These are phyloP conservation scores for Sarocladiaceae sp. DNA, from an alignment of 2,329 filamentous ascomycete species.

Conservation along the genomic window DNA sequence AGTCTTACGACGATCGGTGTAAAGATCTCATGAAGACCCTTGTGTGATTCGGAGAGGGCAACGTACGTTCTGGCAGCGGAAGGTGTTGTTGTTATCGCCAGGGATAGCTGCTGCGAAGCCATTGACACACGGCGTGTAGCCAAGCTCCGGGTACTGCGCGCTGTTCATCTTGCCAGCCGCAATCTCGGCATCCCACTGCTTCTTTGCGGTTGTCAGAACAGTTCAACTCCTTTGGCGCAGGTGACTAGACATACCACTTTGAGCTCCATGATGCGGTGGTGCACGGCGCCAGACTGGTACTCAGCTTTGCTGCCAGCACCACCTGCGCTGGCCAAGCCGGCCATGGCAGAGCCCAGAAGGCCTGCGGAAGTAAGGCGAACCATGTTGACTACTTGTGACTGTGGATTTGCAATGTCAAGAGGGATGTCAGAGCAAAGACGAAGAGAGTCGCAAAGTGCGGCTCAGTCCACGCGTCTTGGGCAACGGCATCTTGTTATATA, in stretches of 20 bases:
- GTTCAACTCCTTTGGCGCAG: too few species aligned
- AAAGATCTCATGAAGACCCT: too few species aligned
- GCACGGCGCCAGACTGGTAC: conserved; percentile 14
- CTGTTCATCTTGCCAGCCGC: conserved; percentile 28
- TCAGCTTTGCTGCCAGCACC: conserved; percentile 17
- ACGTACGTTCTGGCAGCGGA: conserved; percentile 38
- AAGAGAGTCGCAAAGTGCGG: not conserved
- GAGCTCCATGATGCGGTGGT: conserved; percentile 18
- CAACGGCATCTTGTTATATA: not conserved
- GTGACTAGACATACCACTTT: conserved; percentile 19
- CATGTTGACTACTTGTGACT: conserved; percentile 14
- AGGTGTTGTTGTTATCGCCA: conserved; percentile 41
- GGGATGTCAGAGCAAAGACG: not conserved
- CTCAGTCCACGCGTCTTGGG: too few species aligned
- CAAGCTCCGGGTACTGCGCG: conserved; percentile 28
- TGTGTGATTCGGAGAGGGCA: too few species aligned
- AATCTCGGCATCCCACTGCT: conserved; percentile 26
- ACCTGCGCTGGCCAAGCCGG: conserved; percentile 15
- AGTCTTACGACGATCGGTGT: too few species aligned
- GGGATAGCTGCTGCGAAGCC: conserved; percentile 37
- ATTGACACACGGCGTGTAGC: conserved; percentile 32
- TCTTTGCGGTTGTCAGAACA: conserved; percentile 13
- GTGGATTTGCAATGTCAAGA: not conserved
- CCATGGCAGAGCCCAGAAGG: conserved; percentile 16
- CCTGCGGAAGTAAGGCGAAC: conserved; percentile 14